Evolutionary conservation across 1,284 basidiomycete genomes (phyloP).

Genomic region (Microbotryum silenes-acaulis): DNA sequence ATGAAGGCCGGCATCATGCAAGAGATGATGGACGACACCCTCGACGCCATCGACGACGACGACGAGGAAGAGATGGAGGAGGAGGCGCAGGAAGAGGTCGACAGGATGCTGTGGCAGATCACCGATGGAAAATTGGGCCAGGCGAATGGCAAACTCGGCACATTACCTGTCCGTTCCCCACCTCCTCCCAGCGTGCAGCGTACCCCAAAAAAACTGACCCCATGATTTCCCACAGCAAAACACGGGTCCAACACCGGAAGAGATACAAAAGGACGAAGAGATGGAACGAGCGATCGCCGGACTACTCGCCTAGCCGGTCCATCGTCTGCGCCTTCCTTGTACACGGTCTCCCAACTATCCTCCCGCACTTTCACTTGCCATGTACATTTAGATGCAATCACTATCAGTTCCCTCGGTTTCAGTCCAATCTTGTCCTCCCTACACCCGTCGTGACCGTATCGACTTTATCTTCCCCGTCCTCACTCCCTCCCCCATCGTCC

Average conservation of each 20-base stretch:
- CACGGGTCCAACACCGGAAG: conserved; percentile 23
- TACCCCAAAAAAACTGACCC: background rate
- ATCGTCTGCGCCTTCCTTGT: background rate
- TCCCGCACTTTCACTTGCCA: background rate
- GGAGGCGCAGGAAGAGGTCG: conserved; percentile 94
- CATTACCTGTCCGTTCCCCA: conserved; percentile 63
- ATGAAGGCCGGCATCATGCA: conserved; percentile 60
- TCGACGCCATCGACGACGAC: conserved; percentile 55
- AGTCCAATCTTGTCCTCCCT: background rate
- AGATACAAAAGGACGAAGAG: conserved; percentile 33
- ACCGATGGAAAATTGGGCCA: conserved; percentile 92
- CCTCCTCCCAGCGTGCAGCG: background rate
- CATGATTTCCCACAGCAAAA: conserved; percentile 5
- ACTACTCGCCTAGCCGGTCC: conserved; percentile 1
- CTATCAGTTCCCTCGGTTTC: background rate
- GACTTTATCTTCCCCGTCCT: conserved; percentile 50
- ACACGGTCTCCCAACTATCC: background rate
- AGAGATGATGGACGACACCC: conserved; percentile 45
- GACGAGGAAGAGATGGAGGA: conserved; percentile 84
- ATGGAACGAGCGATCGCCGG: conserved; percentile 31
- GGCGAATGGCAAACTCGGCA: conserved; percentile 60
- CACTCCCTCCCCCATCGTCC: conserved; percentile 40
- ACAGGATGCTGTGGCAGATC: conserved; percentile 90
- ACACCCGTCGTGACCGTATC: conserved; percentile 9
- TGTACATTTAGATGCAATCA: background rate